Percentiles rank a stretch among this genome's conserved stretches.
phyloP scores from a whole-genome alignment of 805 yeast genomes.

The Starmerella apicola region DNA sequence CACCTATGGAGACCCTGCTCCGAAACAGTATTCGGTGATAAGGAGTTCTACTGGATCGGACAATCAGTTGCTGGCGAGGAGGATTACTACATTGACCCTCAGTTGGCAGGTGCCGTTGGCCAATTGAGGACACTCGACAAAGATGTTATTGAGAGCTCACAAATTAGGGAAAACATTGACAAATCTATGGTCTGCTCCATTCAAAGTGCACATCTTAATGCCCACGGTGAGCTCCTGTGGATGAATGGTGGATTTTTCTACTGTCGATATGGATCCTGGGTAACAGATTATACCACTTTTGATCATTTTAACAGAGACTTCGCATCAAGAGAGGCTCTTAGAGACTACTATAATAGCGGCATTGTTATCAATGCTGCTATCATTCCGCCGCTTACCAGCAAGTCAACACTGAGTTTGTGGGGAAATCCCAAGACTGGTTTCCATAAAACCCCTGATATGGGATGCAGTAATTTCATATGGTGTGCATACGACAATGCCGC shows the following conservation, averaged over 20 bases:
- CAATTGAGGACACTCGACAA: neutral
- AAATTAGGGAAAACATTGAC: no score
- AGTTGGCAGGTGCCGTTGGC: neutral
- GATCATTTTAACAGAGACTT: neutral
- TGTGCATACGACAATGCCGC: constrained; percentile 3
- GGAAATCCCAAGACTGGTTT: neutral
- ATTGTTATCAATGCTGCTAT: constrained; percentile 1
- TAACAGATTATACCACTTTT: constrained; percentile 1
- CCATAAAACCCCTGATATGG: neutral
- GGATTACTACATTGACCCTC: neutral
- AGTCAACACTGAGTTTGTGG: neutral
- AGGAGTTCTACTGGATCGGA: no score
- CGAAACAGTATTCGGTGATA: no score
- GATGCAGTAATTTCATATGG: constrained; percentile 8
- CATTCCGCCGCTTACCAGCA: neutral
- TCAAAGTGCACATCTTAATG: constrained; percentile 5
- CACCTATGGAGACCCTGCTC: no score
- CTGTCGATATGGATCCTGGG: constrained; percentile 1
- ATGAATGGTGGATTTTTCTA: constrained; percentile 8
- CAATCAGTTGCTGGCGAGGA: no score
- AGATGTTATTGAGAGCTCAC: no score
- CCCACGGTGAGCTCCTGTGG: constrained; percentile 2
- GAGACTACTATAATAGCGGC: neutral
- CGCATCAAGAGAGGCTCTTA: neutral
- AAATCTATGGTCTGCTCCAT: constrained; percentile 1